These are phyloP conservation scores for Euphorbia schlechtendalii DNA, from an alignment of 441 rosid genomes.

Conservation along the genomic window DNA sequence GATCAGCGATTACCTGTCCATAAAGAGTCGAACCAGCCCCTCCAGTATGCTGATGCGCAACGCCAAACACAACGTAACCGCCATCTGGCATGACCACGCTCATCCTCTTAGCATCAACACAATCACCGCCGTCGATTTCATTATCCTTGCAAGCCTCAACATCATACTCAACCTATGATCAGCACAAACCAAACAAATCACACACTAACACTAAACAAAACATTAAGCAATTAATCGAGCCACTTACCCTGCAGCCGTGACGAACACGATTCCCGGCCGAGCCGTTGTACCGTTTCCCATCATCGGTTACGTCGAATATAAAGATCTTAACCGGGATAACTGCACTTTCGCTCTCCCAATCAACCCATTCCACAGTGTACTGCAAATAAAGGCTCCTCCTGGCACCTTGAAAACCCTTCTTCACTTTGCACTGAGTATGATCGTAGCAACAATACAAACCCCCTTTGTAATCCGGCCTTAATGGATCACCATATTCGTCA, in stretches of 20 bases:
- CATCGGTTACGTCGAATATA: slow-evolving; percentile 74
- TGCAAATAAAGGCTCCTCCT: slow-evolving; percentile 48
- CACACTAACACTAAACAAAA: not conserved
- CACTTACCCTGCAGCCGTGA: slow-evolving; percentile 49
- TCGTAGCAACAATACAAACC: slow-evolving; percentile 70
- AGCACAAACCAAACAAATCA: not conserved
- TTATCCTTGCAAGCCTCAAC: slow-evolving; percentile 42
- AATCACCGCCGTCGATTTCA: slow-evolving; percentile 20
- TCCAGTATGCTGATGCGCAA: slow-evolving; percentile 73
- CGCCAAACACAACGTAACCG: slow-evolving; percentile 75
- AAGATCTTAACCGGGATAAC: slow-evolving; percentile 58
- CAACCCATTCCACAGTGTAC: slow-evolving; percentile 69
- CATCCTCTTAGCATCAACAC: slow-evolving; percentile 45
- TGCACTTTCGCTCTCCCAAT: slow-evolving; percentile 55
- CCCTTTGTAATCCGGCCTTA: slow-evolving; percentile 57
- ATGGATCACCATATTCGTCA: slow-evolving; percentile 39
- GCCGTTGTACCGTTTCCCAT: slow-evolving; percentile 29
- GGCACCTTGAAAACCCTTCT: slow-evolving; percentile 41
- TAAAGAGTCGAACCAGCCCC: slow-evolving; percentile 62
- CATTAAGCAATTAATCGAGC: not conserved
- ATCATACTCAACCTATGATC: slow-evolving; percentile 54
- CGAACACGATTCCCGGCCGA: slow-evolving; percentile 29
- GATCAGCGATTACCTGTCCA: slow-evolving; percentile 46
- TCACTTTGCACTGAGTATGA: slow-evolving; percentile 53
- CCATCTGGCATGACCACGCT: slow-evolving; percentile 51